phyloP scores from a whole-genome alignment of 208 protist species.

The Leishmania amazonensis region DNA sequence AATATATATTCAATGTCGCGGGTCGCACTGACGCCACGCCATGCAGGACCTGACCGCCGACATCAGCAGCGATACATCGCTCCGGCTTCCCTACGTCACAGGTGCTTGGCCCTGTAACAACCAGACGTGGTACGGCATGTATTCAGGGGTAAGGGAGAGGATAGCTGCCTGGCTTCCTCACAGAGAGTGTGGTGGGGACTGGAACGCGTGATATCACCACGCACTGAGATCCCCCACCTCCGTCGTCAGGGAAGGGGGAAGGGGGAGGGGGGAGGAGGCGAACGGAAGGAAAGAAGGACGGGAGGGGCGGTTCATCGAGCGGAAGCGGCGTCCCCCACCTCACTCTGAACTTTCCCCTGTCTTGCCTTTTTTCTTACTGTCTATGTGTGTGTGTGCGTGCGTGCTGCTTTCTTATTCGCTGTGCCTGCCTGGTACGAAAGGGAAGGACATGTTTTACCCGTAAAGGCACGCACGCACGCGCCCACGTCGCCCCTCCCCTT shows the following conservation, averaged over 20 bases:
- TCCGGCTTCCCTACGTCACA: neutral
- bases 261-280: neutral
- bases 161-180: neutral
- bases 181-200: neutral
- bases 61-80: neutral
- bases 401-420: neutral
- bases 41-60: neutral
- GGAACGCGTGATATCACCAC: neutral
- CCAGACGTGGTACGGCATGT: neutral
- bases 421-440: neutral
- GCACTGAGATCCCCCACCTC: neutral
- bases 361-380: neutral
- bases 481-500: no score
- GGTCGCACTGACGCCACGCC: neutral
- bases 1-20: neutral
- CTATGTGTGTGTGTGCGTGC: neutral
- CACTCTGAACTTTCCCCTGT: neutral
- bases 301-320: neutral
- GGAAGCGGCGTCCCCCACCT: neutral
- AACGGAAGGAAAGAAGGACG: neutral
- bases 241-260: neutral
- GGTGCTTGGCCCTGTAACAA: neutral
- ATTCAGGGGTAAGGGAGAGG: neutral
- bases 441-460: no score
- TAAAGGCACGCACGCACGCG: no score